Percentiles rank a stretch among this genome's conserved stretches.
Evolutionary conservation across 805 yeast genomes (phyloP).

Genomic region (Tetrapisispora taiwanensis): DNA sequence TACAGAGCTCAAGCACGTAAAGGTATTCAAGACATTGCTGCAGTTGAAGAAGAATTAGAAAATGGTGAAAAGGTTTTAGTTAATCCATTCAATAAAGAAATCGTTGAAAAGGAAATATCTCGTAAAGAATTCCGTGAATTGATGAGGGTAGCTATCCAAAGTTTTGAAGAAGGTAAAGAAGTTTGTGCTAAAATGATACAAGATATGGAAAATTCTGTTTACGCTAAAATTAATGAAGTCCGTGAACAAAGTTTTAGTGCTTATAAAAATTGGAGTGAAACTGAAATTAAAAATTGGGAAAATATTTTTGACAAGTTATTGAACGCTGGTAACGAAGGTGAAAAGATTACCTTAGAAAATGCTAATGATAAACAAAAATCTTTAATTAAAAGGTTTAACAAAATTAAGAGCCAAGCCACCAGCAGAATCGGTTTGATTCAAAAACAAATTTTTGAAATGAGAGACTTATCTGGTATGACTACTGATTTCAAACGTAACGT

Average conservation of each 20-base stretch:
- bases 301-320: constrained; percentile 41
- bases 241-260: not conserved
- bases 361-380: constrained; percentile 12
- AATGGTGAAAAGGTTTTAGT: not conserved
- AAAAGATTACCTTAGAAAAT: not conserved
- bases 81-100: not conserved
- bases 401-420: constrained; percentile 1
- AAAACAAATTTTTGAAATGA: not conserved
- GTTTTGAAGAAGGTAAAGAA: not conserved
- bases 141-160: not conserved
- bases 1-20: not conserved
- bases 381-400: constrained; percentile 44
- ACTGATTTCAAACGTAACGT: not conserved
- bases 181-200: no score
- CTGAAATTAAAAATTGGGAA: constrained; percentile 45
- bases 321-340: not conserved
- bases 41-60: not conserved
- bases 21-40: not conserved
- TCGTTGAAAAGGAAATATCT: not conserved
- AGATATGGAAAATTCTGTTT: not conserved
- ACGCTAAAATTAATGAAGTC: not conserved
- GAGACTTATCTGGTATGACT: not conserved
- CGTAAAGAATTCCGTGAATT: constrained; percentile 1
- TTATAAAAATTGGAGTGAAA: constrained; percentile 1
- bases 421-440: constrained; percentile 2